Conservation (phyloP, 192 early-diverging fungal genomes). For the Entophlyctis helioformis region DNA sequence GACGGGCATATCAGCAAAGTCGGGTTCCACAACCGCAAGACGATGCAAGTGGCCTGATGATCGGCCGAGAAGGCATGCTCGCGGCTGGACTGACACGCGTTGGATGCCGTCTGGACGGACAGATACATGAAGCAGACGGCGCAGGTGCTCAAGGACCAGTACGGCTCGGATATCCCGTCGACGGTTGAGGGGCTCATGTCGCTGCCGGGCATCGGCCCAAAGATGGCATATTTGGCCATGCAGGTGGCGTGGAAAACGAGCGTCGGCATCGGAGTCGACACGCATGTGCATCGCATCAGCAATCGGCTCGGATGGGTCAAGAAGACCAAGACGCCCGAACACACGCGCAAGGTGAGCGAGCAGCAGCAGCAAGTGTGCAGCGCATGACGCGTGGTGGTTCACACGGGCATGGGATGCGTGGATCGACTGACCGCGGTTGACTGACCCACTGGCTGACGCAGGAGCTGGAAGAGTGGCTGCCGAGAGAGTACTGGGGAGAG, state of each 20-base stretch:
- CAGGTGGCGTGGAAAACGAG: constrained; percentile 76
- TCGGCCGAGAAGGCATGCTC: not conserved
- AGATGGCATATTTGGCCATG: constrained; percentile 83
- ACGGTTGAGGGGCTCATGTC: constrained; percentile 64
- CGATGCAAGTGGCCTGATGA: constrained; percentile 22
- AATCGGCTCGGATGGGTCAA: constrained; percentile 83
- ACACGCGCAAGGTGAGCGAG: constrained; percentile 44
- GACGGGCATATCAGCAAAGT: constrained; percentile 66
- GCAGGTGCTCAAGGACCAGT: constrained; percentile 54
- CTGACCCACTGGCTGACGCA: not conserved
- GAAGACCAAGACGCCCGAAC: constrained; percentile 66
- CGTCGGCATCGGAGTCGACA: constrained; percentile 88
- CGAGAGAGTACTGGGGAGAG: constrained; percentile 67
- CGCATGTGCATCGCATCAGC: constrained; percentile 84
- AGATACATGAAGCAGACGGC: constrained; percentile 73
- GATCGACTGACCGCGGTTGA: not conserved
- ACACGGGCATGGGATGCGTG: no score
- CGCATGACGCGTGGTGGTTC: no score
- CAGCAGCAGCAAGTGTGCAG: no score
- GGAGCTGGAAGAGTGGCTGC: constrained; percentile 70
- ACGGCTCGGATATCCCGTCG: constrained; percentile 70
- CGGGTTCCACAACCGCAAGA: constrained; percentile 83
- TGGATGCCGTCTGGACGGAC: not conserved
- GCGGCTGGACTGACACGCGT: not conserved
- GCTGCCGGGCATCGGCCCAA: constrained; percentile 87